A percentile compares a stretch with the other conserved stretches of the same genome.
phyloP scores from a whole-genome alignment of 495 filamentous ascomycete species.

The Niebla homalea region DNA sequence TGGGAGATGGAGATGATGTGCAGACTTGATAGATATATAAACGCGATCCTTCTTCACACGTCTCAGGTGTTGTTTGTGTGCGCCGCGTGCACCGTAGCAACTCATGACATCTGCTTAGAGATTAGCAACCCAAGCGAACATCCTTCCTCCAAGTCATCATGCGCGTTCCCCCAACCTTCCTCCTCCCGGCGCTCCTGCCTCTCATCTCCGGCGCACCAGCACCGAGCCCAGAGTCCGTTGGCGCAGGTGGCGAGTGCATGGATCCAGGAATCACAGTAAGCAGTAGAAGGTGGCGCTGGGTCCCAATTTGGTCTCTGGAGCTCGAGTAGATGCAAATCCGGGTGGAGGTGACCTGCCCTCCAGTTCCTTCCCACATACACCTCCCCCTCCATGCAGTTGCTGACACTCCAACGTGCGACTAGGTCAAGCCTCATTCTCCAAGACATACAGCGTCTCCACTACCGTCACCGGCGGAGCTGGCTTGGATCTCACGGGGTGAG shows the following conservation, averaged over 20 bases:
- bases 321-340: conserved; percentile 2
- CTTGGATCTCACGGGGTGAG: neutral
- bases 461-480: neutral
- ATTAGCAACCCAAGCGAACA: no score
- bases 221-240: neutral
- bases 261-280: neutral
- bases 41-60: no score
- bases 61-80: no score
- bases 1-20: no score
- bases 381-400: neutral
- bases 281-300: conserved; percentile 1
- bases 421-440: neutral
- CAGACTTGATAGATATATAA: no score
- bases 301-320: conserved; percentile 2
- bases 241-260: neutral
- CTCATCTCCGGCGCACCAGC: neutral
- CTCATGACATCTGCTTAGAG: no score
- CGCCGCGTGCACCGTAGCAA: no score
- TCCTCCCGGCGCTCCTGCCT: neutral
- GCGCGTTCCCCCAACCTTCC: neutral
- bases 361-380: neutral
- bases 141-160: neutral
- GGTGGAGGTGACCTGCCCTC: neutral
- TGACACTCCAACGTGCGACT: neutral
- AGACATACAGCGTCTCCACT: conserved; percentile 1